Evolutionary conservation across 2,329 filamentous ascomycete genomes (phyloP).

Genomic region (Pseudogymnoascus sp.): DNA sequence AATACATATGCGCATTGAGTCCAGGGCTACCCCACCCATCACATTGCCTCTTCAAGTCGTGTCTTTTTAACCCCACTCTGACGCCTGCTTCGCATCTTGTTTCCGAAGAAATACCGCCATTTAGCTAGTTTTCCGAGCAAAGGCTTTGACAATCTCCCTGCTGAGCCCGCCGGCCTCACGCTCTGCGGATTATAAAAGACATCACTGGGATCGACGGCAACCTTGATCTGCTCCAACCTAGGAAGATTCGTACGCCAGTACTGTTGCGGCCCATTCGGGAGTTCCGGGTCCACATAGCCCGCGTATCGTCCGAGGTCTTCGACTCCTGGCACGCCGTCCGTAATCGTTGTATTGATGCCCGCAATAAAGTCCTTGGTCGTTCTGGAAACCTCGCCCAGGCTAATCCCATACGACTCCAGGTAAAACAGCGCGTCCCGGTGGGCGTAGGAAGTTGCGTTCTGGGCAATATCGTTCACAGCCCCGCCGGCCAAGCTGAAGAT

Average conservation of each 20-base stretch:
- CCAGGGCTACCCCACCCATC: no score
- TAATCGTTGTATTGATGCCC: slow-evolving; percentile 40
- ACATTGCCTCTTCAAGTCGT: no score
- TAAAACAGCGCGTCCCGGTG: slow-evolving; percentile 58
- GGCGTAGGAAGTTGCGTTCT: slow-evolving; percentile 50
- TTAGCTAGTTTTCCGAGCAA: not conserved
- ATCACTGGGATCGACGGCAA: slow-evolving; percentile 42
- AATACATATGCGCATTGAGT: no score
- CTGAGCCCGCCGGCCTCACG: not conserved
- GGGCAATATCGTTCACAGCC: slow-evolving; percentile 46
- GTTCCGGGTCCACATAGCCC: slow-evolving; percentile 47
- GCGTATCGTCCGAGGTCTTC: slow-evolving; percentile 46
- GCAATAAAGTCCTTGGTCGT: slow-evolving; percentile 42
- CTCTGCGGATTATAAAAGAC: slow-evolving; percentile 47
- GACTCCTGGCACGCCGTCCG: slow-evolving; percentile 27
- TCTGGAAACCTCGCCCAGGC: slow-evolving; percentile 36
- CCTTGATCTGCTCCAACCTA: slow-evolving; percentile 41
- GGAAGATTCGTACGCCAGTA: slow-evolving; percentile 50
- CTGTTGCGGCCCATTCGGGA: slow-evolving; percentile 34
- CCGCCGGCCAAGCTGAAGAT: slow-evolving; percentile 56
- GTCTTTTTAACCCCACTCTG: no score
- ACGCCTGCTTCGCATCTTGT: no score
- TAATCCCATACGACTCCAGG: slow-evolving; percentile 53
- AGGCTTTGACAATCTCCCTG: not conserved
- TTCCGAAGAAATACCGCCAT: no score